Evolutionary conservation across 805 yeast genomes (phyloP), one percentile per base, ranked within the genome.

Genomic region (Dipodascopsis uninucleata): DNA sequence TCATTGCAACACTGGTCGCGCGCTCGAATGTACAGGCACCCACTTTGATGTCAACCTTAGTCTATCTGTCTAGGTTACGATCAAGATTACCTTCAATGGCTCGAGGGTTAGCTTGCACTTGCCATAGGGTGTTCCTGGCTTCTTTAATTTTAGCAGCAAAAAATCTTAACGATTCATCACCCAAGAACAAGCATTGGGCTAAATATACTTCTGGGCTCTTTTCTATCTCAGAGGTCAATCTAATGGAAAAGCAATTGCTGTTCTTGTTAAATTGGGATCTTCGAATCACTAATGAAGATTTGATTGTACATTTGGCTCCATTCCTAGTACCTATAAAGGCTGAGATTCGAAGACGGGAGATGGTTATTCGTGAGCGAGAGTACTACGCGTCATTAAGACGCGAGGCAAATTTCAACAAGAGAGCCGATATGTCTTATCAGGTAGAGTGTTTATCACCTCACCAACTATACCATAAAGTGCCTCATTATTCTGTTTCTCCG

Each of bases 171-270:
- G 98, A 90, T 70, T 84, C 95, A 3, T 82, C 94, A 17, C 98
- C 98, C 33, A 75, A 90, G 63, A 90, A 90, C 69, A 89, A 84
- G 68, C 97, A 93, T 69, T 90, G 98, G 98, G 82, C 95, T 3
- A 75, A 78, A 49, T 89, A 90, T 70, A 89, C 97, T 2, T 81
- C 82, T 61, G 97, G 97, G 0, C 71, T 93, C 33, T 75, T 90
- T 49, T 62, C 80, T 7, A 69, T 85, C 29, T 72, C 72, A 18
- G 97, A 90, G 60, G 87, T 93, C 42, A 93, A 90, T 66, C 79
- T 88, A 53, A 84, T 94, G 59, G 98, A 90, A 68, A 75, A 89
- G 55, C 97, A 90, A 67, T 71, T 93, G 58, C 77, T 90, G 38
- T 77, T 76, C 39, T 78, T 86, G 52, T 74, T 90, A 46, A 82